Evolutionary conservation across 306 rosid species (phyloP).

Genomic region (Argentina anserina): DNA sequence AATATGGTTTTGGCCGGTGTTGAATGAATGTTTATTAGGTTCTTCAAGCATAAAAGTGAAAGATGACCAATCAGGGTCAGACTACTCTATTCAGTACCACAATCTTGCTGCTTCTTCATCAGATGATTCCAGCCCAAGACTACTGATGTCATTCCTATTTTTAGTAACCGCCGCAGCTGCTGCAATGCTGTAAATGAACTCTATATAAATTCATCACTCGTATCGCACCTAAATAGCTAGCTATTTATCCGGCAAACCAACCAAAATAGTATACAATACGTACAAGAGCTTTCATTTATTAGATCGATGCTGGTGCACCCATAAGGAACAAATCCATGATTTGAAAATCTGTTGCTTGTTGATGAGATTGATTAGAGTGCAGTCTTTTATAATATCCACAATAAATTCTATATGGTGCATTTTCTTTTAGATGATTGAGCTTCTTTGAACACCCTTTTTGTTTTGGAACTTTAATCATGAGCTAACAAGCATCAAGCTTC

Average conservation of each 20-base stretch:
- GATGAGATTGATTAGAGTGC: background rate
- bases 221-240: background rate
- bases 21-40: constrained; percentile 25
- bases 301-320: background rate
- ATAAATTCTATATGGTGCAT: no score
- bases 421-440: no score
- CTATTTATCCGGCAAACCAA: background rate
- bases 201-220: background rate
- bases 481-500: no score
- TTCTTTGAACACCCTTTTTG: no score
- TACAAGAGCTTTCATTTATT: background rate
- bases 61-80: constrained; percentile 55
- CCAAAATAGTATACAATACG: background rate
- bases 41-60: constrained; percentile 74
- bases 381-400: background rate
- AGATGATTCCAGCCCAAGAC: constrained; percentile 30
- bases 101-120: constrained; percentile 31
- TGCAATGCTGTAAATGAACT: constrained; percentile 12
- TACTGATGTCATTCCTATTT: no score
- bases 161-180: no score
- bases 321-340: background rate
- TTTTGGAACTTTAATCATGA: no score
- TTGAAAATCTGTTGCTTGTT: background rate
- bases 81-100: constrained; percentile 61
- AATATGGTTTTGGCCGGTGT: constrained; percentile 2